phyloP scores from a whole-genome alignment of 257 asterid genomes.

The Handroanthus guayacan region DNA sequence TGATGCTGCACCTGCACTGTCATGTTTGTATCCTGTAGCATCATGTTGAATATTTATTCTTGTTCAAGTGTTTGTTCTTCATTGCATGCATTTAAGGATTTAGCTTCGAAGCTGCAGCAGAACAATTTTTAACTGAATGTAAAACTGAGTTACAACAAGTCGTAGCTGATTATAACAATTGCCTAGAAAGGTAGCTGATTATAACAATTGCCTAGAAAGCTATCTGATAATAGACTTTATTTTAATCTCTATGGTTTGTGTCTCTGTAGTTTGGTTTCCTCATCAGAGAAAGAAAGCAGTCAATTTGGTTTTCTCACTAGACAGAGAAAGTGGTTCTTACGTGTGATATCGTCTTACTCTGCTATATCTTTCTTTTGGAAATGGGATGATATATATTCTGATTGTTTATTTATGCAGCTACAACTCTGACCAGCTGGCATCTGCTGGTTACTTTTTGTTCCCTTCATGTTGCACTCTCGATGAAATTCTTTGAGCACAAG shows the following conservation, averaged over 20 bases:
- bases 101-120: conserved; percentile 4
- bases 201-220: background rate
- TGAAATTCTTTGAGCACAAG: conserved; percentile 87
- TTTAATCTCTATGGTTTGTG: background rate
- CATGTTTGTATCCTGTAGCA: background rate
- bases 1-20: background rate
- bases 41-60: background rate
- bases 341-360: background rate
- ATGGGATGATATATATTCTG: conserved; percentile 1
- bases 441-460: conserved; percentile 82
- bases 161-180: conserved; percentile 7
- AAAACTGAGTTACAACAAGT: background rate
- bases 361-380: conserved; percentile 4
- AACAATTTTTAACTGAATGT: background rate
- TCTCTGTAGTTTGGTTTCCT: too few relatives aligned
- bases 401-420: conserved; percentile 58
- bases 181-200: too few relatives aligned
- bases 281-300: background rate
- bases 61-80: conserved; percentile 14
- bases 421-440: conserved; percentile 96
- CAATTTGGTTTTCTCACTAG: conserved; percentile 5
- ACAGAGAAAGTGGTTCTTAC: conserved; percentile 17
- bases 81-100: background rate
- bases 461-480: conserved; percentile 73
- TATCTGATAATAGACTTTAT: background rate